A percentile compares a stretch with the other conserved stretches of the same genome.
Evolutionary conservation across 139 green algal species (phyloP).

Genomic region (Picochlorum sp.): DNA sequence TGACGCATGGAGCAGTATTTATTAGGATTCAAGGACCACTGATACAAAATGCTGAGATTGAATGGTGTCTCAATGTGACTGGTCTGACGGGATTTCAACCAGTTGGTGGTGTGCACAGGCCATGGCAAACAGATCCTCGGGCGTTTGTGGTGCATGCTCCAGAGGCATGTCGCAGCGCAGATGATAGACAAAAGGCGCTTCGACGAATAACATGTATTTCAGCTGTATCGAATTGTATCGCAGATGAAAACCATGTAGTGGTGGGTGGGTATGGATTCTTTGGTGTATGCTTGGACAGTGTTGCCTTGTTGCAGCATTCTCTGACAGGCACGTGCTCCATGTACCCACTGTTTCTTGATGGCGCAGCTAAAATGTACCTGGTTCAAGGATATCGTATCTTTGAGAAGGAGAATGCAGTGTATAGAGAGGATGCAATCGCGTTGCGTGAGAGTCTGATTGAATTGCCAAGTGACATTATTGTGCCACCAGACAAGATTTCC

Average conservation of each 20-base stretch:
- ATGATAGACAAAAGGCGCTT: neutral
- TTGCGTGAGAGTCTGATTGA: too few species aligned
- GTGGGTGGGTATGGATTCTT: constrained; percentile 12
- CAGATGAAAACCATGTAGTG: constrained; percentile 3
- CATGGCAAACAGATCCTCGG: neutral
- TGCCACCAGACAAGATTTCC: too few species aligned
- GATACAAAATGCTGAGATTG: neutral
- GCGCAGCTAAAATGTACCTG: constrained; percentile 14
- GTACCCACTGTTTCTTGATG: constrained; percentile 16
- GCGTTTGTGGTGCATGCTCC: neutral
- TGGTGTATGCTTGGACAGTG: constrained; percentile 12
- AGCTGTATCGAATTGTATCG: constrained; percentile 1
- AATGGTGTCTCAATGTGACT: constrained; percentile 4
- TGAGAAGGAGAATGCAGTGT: neutral
- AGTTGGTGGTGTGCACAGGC: neutral
- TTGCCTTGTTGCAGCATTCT: constrained; percentile 11
- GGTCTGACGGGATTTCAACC: constrained; percentile 7
- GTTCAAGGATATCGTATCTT: constrained; percentile 10
- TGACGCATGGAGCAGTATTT: neutral
- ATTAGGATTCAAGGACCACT: neutral
- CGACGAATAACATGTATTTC: constrained; percentile 4
- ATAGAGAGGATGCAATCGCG: neutral
- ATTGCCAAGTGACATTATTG: too few species aligned
- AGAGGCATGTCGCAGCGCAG: neutral
- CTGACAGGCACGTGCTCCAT: constrained; percentile 13